phyloP scores from a whole-genome alignment of 2,329 filamentous ascomycete genomes.

The Aspergillus alliaceus region DNA sequence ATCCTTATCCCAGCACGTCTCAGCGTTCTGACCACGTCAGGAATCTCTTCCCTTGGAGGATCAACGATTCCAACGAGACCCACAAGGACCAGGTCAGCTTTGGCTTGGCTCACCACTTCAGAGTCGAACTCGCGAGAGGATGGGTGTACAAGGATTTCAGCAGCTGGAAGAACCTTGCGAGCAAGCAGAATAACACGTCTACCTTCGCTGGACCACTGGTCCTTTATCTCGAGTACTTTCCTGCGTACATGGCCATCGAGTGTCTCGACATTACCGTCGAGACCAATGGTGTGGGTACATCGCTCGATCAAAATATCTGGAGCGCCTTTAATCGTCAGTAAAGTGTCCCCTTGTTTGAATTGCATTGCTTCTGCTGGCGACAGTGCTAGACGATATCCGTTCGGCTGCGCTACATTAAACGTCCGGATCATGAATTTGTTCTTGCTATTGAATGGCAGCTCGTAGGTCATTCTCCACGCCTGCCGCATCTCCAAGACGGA shows the following conservation, averaged over 20 bases:
- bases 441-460: constrained; percentile 76
- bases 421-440: constrained; percentile 79
- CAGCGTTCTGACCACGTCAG: constrained; percentile 60
- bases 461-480: constrained; percentile 66
- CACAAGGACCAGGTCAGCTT: constrained; percentile 51
- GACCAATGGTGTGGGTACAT: constrained; percentile 58
- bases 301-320: constrained; percentile 70
- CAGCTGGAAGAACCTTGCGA: constrained; percentile 54
- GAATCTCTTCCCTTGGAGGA: constrained; percentile 61
- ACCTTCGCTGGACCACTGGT: constrained; percentile 67
- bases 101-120: constrained; percentile 56
- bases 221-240: constrained; percentile 56
- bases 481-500: constrained; percentile 60
- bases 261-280: constrained; percentile 54
- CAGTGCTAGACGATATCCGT: not conserved
- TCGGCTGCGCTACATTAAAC: constrained; percentile 36
- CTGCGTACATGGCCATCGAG: constrained; percentile 53
- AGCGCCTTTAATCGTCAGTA: constrained; percentile 76
- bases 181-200: constrained; percentile 68
- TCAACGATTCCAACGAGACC: constrained; percentile 62
- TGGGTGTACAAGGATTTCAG: constrained; percentile 40
- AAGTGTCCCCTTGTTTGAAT: constrained; percentile 6
- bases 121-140: constrained; percentile 56
- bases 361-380: constrained; percentile 5
- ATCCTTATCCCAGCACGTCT: constrained; percentile 71